Evolutionary conservation across 129 eudicot species (phyloP).

Genomic region (Ambrosia trifida): DNA sequence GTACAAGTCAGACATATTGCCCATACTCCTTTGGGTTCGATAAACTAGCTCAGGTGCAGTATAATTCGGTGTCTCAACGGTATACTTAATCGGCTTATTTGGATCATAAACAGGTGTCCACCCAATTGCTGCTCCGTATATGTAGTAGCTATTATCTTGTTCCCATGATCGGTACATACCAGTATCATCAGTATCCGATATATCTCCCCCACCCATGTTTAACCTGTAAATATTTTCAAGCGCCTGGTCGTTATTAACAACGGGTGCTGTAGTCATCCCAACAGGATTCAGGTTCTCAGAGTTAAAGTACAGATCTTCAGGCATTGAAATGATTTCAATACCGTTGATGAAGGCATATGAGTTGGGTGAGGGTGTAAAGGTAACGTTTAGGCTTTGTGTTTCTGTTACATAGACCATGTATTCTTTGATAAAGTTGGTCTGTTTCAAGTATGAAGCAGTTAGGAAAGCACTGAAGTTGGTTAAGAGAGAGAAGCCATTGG

Average conservation of each 20-base stretch:
- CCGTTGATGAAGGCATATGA: constrained; percentile 55
- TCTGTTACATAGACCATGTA: constrained; percentile 32
- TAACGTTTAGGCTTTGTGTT: constrained; percentile 27
- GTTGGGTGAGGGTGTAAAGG: constrained; percentile 42
- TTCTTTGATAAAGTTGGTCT: constrained; percentile 35
- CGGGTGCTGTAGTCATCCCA: not conserved
- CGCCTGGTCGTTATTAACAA: constrained; percentile 12
- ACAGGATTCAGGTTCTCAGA: not conserved
- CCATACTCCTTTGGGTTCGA: constrained; percentile 37
- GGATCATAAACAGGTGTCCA: not conserved
- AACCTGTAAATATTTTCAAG: constrained; percentile 39
- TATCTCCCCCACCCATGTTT: constrained; percentile 35
- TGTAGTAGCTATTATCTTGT: constrained; percentile 26
- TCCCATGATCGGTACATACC: constrained; percentile 41
- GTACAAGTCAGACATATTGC: not conserved
- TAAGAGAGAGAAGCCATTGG: constrained; percentile 39
- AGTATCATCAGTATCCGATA: constrained; percentile 12
- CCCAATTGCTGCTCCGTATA: not conserved
- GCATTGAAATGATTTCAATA: constrained; percentile 53
- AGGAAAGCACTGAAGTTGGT: constrained; percentile 47
- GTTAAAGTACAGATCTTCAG: constrained; percentile 25
- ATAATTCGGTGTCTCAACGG: constrained; percentile 26
- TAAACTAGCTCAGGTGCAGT: constrained; percentile 43
- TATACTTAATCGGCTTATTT: constrained; percentile 17
- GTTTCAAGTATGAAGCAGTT: not conserved